Evolutionary conservation across 306 rosid species (phyloP).

Genomic region (Corylus americana): DNA sequence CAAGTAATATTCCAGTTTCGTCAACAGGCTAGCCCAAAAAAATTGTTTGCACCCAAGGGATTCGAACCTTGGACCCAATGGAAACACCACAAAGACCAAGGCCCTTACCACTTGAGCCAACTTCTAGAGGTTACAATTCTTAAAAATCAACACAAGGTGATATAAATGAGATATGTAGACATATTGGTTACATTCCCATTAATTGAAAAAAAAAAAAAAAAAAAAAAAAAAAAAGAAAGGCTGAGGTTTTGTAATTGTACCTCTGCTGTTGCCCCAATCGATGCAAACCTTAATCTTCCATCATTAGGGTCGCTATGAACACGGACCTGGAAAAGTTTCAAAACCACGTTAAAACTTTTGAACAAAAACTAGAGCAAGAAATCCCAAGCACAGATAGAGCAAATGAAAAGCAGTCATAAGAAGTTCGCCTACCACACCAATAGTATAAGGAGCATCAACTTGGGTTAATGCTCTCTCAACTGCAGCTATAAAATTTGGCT

Average conservation of each 20-base stretch:
- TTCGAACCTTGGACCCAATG: no score
- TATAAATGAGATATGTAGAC: background rate
- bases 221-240: background rate
- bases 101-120: no score
- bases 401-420: slow-evolving; percentile 13
- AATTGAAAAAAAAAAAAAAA: background rate
- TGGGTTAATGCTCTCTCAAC: slow-evolving; percentile 63
- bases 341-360: slow-evolving; percentile 7
- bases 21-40: no score
- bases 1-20: no score
- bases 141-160: background rate
- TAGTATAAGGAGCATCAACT: slow-evolving; percentile 67
- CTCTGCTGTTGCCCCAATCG: slow-evolving; percentile 91
- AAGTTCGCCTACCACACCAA: slow-evolving; percentile 81
- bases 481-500: slow-evolving; percentile 63
- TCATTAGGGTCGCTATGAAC: slow-evolving; percentile 42
- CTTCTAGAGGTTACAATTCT: background rate
- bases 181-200: background rate
- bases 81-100: no score
- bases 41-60: no score
- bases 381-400: slow-evolving; percentile 21
- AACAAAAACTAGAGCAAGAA: slow-evolving; percentile 17
- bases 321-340: slow-evolving; percentile 53
- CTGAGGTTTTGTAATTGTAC: slow-evolving; percentile 37
- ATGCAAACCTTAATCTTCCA: slow-evolving; percentile 46